Percentiles rank a stretch among this genome's conserved stretches.
Conservation (phyloP, 805 yeast species). For the Hanseniaspora thailandica region DNA sequence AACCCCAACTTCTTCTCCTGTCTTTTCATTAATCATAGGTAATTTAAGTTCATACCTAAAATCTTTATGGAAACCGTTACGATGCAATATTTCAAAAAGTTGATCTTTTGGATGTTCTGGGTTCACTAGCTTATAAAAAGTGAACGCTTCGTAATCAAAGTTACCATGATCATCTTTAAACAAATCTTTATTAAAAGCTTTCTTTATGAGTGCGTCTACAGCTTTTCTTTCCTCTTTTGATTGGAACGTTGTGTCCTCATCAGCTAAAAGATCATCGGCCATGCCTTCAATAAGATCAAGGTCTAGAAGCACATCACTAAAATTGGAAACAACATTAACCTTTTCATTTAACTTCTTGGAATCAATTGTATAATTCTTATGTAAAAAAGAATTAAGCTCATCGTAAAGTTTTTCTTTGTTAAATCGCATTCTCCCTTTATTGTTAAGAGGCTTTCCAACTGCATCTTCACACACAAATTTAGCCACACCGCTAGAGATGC, state of each 20-base stretch:
- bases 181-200: not conserved
- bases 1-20: too few species aligned
- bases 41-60: too few species aligned
- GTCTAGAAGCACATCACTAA: not conserved
- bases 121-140: too few species aligned
- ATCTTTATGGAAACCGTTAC: too few species aligned
- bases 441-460: not conserved
- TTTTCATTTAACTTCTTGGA: not conserved
- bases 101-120: too few species aligned
- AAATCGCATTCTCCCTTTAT: not conserved
- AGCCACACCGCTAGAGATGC: not conserved
- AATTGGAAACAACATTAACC: not conserved
- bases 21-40: too few species aligned
- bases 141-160: too few species aligned
- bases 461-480: not conserved
- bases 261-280: not conserved
- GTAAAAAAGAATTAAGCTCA: not conserved
- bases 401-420: not conserved
- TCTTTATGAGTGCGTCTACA: not conserved
- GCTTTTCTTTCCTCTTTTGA: not conserved
- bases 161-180: not conserved
- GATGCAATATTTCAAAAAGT: too few species aligned
- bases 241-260: not conserved
- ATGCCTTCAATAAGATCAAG: constrained; percentile 1
- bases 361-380: not conserved